phyloP scores from a whole-genome alignment of 805 yeast genomes.

The Suhomyces sp. region DNA sequence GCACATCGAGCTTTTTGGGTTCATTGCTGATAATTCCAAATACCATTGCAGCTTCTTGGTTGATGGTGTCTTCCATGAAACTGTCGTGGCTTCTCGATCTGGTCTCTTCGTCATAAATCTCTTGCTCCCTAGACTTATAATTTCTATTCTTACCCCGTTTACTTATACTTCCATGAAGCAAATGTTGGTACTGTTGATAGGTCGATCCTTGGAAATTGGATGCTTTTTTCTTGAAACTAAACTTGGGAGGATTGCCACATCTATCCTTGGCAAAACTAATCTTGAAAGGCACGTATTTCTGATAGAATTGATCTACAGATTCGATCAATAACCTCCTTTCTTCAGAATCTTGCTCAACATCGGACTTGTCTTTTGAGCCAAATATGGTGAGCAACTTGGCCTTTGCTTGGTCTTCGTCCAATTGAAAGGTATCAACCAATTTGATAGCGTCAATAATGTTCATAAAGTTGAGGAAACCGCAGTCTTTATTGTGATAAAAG shows the following conservation, averaged over 20 bases:
- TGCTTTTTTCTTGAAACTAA: constrained; percentile 41
- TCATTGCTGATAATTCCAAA: constrained; percentile 39
- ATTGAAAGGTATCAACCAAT: constrained; percentile 57
- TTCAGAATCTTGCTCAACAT: constrained; percentile 30
- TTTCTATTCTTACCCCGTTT: constrained; percentile 1
- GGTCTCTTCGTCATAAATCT: constrained; percentile 10
- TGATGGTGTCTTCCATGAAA: constrained; percentile 21
- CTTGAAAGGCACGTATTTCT: constrained; percentile 51
- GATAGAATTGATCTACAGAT: constrained; percentile 25
- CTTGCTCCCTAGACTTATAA: background rate
- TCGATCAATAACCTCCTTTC: constrained; percentile 29
- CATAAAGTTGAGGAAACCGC: constrained; percentile 73
- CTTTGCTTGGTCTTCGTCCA: constrained; percentile 5
- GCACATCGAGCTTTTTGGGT: background rate
- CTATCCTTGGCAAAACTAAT: constrained; percentile 75
- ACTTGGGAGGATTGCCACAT: constrained; percentile 72
- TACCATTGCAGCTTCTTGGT: constrained; percentile 42
- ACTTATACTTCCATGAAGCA: constrained; percentile 9
- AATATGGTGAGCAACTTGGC: constrained; percentile 53
- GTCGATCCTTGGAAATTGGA: constrained; percentile 19
- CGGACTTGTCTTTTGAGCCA: constrained; percentile 16
- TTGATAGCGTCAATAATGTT: constrained; percentile 61
- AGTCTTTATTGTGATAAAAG: constrained; percentile 61
- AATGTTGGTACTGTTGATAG: constrained; percentile 12
- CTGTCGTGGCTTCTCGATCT: constrained; percentile 9